Conservation (phyloP, 805 yeast genomes). For the Starmerella sp. region DNA sequence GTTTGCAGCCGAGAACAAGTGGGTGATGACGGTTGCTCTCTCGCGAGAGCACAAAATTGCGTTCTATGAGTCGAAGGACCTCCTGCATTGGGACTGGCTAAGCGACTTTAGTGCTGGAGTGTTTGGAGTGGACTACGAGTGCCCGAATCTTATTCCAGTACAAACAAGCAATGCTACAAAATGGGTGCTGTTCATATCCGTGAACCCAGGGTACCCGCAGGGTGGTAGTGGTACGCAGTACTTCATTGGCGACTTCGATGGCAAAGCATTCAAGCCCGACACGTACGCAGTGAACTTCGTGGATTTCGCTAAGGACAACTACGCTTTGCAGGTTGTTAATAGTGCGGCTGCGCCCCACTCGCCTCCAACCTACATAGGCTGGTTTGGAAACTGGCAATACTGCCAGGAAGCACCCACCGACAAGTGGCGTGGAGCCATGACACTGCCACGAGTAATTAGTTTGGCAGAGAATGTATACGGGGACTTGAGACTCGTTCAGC, state of each 20-base stretch:
- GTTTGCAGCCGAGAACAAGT: slow-evolving; percentile 9
- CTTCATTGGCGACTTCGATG: slow-evolving; percentile 35
- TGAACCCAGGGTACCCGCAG: slow-evolving; percentile 35
- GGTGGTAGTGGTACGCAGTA: slow-evolving; percentile 36
- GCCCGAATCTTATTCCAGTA: slow-evolving; percentile 32
- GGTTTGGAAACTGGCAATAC: slow-evolving; percentile 39
- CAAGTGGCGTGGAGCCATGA: slow-evolving; percentile 32
- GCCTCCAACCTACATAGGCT: slow-evolving; percentile 28
- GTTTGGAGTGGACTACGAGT: slow-evolving; percentile 35
- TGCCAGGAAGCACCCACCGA: slow-evolving; percentile 31
- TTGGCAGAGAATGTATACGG: slow-evolving; percentile 9
- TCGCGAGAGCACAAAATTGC: slow-evolving; percentile 17
- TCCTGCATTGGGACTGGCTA: slow-evolving; percentile 10
- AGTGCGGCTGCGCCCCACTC: slow-evolving; percentile 9
- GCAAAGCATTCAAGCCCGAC: slow-evolving; percentile 30
- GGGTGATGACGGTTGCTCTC: slow-evolving; percentile 19
- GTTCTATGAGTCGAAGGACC: slow-evolving; percentile 18
- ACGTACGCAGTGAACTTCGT: slow-evolving; percentile 25
- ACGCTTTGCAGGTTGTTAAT: slow-evolving; percentile 33
- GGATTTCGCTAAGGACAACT: slow-evolving; percentile 33
- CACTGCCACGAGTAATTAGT: slow-evolving; percentile 19
- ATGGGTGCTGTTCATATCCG: slow-evolving; percentile 34
- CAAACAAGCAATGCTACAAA: slow-evolving; percentile 25
- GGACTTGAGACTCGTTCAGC: slow-evolving; percentile 7
- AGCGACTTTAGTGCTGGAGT: slow-evolving; percentile 15